These are phyloP conservation scores for Myriosclerotinia curreyana DNA, from an alignment of 2,329 filamentous ascomycete genomes.

Conservation along the genomic window DNA sequence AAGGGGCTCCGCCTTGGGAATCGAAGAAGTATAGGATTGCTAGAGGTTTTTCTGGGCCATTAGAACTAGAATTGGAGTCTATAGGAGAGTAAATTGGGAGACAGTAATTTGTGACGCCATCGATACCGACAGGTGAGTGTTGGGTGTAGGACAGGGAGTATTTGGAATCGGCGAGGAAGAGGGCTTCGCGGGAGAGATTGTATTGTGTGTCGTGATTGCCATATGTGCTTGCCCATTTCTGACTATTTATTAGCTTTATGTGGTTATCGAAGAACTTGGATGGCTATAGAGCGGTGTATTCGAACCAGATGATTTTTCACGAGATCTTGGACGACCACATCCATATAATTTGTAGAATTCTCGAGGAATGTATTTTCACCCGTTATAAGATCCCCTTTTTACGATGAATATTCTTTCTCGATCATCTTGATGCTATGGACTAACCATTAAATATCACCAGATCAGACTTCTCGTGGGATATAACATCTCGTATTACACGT, in stretches of 20 bases:
- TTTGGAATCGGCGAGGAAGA: slow-evolving; percentile 44
- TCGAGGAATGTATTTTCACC: slow-evolving; percentile 58
- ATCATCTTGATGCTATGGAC: neutral
- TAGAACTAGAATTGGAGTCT: neutral
- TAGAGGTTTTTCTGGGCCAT: slow-evolving; percentile 38
- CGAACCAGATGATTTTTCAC: slow-evolving; percentile 44
- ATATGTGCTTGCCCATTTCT: slow-evolving; percentile 62
- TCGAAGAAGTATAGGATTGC: slow-evolving; percentile 72
- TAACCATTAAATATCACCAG: slow-evolving; percentile 58
- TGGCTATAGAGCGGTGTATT: neutral
- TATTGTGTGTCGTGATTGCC: slow-evolving; percentile 66
- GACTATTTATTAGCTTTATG: neutral
- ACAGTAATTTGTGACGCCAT: slow-evolving; percentile 54
- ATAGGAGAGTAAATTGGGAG: slow-evolving; percentile 48
- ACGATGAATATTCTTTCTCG: slow-evolving; percentile 38
- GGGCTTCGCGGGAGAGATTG: slow-evolving; percentile 51
- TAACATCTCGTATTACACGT: slow-evolving; percentile 54
- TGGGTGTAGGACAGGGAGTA: slow-evolving; percentile 43
- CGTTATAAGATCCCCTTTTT: slow-evolving; percentile 62
- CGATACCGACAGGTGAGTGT: slow-evolving; percentile 43
- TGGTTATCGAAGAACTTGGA: no score
- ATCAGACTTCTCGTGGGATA: slow-evolving; percentile 54
- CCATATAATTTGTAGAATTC: slow-evolving; percentile 57
- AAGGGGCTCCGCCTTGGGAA: slow-evolving; percentile 55
- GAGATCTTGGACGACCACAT: slow-evolving; percentile 57